Percentiles rank a stretch among this genome's conserved stretches.
phyloP scores from a whole-genome alignment of 768 basidiomycete species.

The Suillus variegatus region DNA sequence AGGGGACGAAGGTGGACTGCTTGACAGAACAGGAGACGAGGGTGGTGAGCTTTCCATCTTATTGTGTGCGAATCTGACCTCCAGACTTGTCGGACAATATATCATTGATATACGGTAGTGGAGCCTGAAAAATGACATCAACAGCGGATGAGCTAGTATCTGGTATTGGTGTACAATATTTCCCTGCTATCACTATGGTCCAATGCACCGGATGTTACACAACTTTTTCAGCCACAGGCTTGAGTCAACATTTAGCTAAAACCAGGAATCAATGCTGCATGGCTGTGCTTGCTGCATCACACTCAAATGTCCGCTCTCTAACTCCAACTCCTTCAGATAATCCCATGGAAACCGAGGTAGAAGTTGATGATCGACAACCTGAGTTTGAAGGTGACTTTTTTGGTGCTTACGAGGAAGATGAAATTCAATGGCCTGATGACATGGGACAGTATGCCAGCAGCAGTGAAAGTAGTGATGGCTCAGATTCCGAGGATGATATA shows the following conservation, averaged over 20 bases:
- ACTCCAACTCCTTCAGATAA: not conserved
- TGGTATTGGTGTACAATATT: too few species aligned
- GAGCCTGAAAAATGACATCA: too few species aligned
- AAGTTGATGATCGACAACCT: not conserved
- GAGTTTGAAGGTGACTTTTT: not conserved
- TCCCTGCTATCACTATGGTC: not conserved
- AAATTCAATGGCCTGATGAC: not conserved
- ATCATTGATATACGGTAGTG: too few species aligned
- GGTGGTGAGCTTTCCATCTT: too few species aligned
- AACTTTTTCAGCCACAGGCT: not conserved
- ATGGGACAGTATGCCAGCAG: not conserved
- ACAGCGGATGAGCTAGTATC: too few species aligned
- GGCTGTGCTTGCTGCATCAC: not conserved
- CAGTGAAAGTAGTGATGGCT: not conserved
- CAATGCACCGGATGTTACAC: not conserved
- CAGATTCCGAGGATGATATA: not conserved
- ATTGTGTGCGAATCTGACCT: too few species aligned
- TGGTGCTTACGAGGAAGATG: too few species aligned
- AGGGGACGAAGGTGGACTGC: too few species aligned
- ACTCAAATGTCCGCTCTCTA: not conserved
- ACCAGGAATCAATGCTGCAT: not conserved
- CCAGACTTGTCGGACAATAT: too few species aligned
- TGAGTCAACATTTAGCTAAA: not conserved
- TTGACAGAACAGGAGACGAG: too few species aligned
- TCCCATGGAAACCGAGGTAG: too few species aligned